Evolutionary conservation across 2,329 filamentous ascomycete genomes (phyloP), one percentile per base, ranked within the genome.

Genomic region (Myriosclerotinia curreyana): DNA sequence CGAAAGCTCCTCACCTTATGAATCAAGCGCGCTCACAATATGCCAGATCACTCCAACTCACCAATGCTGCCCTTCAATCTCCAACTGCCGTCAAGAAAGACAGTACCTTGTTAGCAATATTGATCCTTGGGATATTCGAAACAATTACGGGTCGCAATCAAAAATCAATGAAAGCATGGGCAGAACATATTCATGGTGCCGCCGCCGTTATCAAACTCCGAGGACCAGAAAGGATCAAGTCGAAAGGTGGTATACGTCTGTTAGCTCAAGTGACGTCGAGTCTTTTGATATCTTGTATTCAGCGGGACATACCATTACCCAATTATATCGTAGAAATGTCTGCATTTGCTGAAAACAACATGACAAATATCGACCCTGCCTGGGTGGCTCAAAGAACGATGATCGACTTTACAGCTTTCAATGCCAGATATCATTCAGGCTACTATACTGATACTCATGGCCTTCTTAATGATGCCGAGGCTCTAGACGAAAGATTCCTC

Each of bases 91-190:
- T 78, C 6, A 75, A 79, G 67, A 82, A 82, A 68, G 83, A 85
- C 67, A 80, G 77, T 50, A 85, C 83, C 0, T 80, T 85, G 75
- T 76, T 84, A 11, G 78, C 81, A 0, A 79, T 85, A 20, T 76
- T 85, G 54, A 79, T 85, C 53, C 76, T 85, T 7, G 79, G 81
- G 51, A 80, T 82, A 5, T 85, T 81, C 60, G 82, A 85, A 71
- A 81, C 81, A 68, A 76, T 84, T 65, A 79, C 80, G 14, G 81
- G 81, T 20, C 76, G 75, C 25, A 78, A 76, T 8, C 73, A 76
- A 9, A 76, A 78, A 60, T 83, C 81, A 0, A 75, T 83, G 68
- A 74, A 76, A 60, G 80, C 80, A 14, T 85, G 82, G 79, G 78
- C 81, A 64, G 75, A 82, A 60, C 83, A 85, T 68, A 76, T 84